Evolutionary conservation across 257 asterid genomes (phyloP).

Genomic region (Anisodus acutangulus): DNA sequence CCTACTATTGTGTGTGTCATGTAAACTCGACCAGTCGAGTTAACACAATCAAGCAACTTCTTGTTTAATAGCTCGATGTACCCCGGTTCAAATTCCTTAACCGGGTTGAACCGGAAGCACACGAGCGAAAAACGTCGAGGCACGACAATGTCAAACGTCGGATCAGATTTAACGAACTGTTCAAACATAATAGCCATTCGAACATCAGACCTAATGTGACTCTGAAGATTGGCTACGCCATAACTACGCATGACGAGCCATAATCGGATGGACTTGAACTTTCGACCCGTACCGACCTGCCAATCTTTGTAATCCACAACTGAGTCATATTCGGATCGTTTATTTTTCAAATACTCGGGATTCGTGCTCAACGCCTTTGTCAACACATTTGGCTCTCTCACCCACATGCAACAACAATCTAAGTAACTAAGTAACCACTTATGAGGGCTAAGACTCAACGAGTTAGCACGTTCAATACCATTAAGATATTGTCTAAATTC

Average conservation of each 20-base stretch:
- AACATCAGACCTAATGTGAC: constrained; percentile 41
- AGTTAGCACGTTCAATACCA: constrained; percentile 41
- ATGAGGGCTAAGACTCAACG: constrained; percentile 44
- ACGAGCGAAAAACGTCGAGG: constrained; percentile 35
- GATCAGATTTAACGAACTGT: constrained; percentile 34
- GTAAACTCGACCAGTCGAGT: constrained; percentile 45
- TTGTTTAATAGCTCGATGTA: constrained; percentile 31
- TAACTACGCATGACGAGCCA: constrained; percentile 41
- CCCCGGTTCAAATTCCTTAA: neutral
- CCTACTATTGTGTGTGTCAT: constrained; percentile 42
- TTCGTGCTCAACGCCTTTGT: constrained; percentile 38
- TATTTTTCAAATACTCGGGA: constrained; percentile 42
- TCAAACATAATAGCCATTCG: constrained; percentile 41
- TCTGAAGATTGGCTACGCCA: constrained; percentile 39
- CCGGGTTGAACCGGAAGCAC: constrained; percentile 40
- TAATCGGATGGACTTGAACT: constrained; percentile 43
- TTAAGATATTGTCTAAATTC: constrained; percentile 41
- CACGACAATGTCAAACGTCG: constrained; percentile 33
- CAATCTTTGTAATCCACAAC: constrained; percentile 46
- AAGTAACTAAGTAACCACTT: constrained; percentile 44
- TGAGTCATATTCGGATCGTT: constrained; percentile 28
- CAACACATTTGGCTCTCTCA: constrained; percentile 33
- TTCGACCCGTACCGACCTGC: constrained; percentile 45
- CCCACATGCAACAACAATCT: constrained; percentile 48
- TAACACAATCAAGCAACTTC: constrained; percentile 40